Evolutionary conservation across 495 filamentous ascomycete species (phyloP), one percentile per base, ranked within the genome.

Genomic region (Elaphomyces granulatus): DNA sequence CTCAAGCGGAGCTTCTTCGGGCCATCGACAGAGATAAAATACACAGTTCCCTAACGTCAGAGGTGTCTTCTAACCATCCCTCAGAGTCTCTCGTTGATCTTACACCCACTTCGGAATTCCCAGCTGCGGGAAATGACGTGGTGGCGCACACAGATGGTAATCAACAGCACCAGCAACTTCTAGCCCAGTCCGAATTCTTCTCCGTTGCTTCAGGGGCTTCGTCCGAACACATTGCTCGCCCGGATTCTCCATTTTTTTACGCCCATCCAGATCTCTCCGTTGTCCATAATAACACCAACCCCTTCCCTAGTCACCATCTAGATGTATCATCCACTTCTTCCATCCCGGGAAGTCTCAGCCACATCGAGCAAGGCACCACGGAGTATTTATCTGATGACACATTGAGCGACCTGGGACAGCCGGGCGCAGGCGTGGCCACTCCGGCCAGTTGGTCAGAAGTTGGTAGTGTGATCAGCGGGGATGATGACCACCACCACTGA

Each of bases 381-480:
- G 59, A 63, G 23, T 46, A 28, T 3, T 64, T 53, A 4, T 63
- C 68, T 16, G 55, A 68, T 41, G 78, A 80, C 46, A 71, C 78
- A 8, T 56, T 83, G 62, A 87, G 81, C 51, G 76, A 83, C 8
- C 59, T 71, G 44, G 78, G 65, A 14, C 50, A 44, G 6, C 55
- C 55, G 4, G 41, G 52, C 15, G 70, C 67, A 14, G 76, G 73
- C 4, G 63, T 74, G 30, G 54, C 58, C 31, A 87, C 81, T 7
- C 80, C 81, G 0, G 68, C 70, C 21, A 81, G 75, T 55, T 87
- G 82, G 82, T 81, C 79, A 3, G 81, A 87, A 40, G 72, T 87
- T 7, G 81, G 78, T 12, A 86, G 81, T 49, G 72, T 77, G 21
- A 62, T 82, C 20, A 83, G 80, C 54, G 73, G 56, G 15, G 60